Base-by-base conservation (phyloP, 1,139 yeast species). In the Debaryomycetaceae sp. region DNA sequence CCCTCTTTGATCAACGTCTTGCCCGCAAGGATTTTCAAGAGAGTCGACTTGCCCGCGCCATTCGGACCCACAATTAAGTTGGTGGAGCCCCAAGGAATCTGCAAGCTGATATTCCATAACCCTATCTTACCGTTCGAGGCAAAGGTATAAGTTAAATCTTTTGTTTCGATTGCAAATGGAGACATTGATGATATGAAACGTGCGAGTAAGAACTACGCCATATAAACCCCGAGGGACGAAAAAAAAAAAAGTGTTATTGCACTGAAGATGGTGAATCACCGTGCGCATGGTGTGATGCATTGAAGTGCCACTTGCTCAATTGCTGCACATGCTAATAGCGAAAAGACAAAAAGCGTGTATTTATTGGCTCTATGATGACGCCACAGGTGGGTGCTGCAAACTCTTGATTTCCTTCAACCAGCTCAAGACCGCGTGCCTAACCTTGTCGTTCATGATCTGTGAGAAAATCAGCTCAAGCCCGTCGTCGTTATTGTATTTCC, bases 41-140 rank as follows among this genome's bases (percentile, higher is more conserved):
- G 57, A 0, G 98, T 91, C 1, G 96, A 84, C 54, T 91, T 91
- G 4, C 98, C 98, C 2, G 98, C 97, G 15, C 98, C 98, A 49
- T 91, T 91, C 18, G 97, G 95, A 0, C 98, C 98, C 23, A 91
- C 69, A 9, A 91, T 57, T 28, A 91, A 63, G 14, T 89, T 77
- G 37, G 95, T 71, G 1, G 91, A 73, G 5, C 83, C 79, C 71
- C 83, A 75, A 1, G 80, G 78, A 13, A 91, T 65, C 10, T 61
- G 45, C 28, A 91, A 51, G 21, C 66, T 61, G 38, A 89, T 71
- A 30, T 83, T 68, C 23, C 73, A 72, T 17, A 91, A 65, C 0
- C 96, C 94, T 4, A 85, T 74, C 29, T 72, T 71, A n/a, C 67
- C 63, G 35, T 74, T 68, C 3, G 61, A 56, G 0, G 84, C 75